Conservation (phyloP, 352 stramenopile genomes). For the Phytophthora capsici region DNA sequence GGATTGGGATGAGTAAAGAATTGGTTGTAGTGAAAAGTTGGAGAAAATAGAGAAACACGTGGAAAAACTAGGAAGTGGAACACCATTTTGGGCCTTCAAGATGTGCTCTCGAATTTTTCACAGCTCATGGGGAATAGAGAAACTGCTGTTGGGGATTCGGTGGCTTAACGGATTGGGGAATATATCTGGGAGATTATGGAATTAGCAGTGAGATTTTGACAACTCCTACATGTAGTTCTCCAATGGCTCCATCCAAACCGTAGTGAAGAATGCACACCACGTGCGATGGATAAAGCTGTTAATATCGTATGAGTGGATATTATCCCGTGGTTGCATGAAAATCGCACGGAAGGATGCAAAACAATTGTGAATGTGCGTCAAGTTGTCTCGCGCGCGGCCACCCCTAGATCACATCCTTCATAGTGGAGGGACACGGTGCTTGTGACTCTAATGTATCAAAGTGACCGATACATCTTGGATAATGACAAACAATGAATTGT, state of each 20-base stretch:
- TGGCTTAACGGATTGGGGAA: not conserved
- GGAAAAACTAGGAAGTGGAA: constrained; percentile 1
- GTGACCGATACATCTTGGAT: no score
- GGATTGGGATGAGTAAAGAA: constrained; percentile 55
- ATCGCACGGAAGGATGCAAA: not conserved
- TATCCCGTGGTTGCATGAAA: not conserved
- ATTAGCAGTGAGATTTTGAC: not conserved
- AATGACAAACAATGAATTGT: no score
- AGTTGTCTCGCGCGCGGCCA: no score
- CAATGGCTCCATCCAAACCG: constrained; percentile 1
- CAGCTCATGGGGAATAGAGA: not conserved
- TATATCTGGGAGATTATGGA: not conserved
- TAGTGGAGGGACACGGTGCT: no score
- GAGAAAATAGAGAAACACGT: constrained; percentile 12
- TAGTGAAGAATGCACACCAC: not conserved
- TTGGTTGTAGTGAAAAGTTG: constrained; percentile 1
- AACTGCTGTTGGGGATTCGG: not conserved
- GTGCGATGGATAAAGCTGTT: not conserved
- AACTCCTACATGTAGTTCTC: not conserved
- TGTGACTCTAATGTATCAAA: no score
- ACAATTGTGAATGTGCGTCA: no score
- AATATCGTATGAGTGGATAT: not conserved
- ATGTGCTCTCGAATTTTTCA: constrained; percentile 4
- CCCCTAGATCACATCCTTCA: no score
- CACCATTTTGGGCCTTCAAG: not conserved